These are phyloP conservation scores for Tetracladium maxilliforme DNA, from an alignment of 2,329 filamentous ascomycete genomes.

Conservation along the genomic window DNA sequence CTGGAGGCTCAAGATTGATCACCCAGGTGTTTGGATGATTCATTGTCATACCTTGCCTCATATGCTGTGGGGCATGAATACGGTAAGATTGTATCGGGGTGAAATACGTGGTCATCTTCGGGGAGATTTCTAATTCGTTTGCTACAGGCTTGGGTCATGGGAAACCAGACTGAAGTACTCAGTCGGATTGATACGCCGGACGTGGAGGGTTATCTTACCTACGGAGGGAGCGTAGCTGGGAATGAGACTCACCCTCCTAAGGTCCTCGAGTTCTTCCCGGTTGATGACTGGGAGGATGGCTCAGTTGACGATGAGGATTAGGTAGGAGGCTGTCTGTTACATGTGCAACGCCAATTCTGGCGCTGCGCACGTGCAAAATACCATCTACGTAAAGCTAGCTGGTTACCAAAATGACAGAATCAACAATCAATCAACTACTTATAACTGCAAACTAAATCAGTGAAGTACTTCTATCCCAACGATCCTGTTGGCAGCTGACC, in stretches of 20 bases:
- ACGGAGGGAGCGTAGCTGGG: slow-evolving; percentile 14
- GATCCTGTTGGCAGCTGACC: no score
- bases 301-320: neutral
- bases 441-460: no score
- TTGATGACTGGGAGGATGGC: no score
- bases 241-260: slow-evolving; percentile 12
- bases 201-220: slow-evolving; percentile 15
- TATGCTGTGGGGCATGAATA: slow-evolving; percentile 25
- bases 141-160: slow-evolving; percentile 23
- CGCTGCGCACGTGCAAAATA: no score
- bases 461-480: no score
- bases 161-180: slow-evolving; percentile 11
- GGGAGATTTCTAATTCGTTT: neutral
- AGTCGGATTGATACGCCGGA: slow-evolving; percentile 7
- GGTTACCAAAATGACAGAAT: no score
- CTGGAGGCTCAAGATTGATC: slow-evolving; percentile 29
- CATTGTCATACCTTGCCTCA: slow-evolving; percentile 33
- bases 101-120: neutral
- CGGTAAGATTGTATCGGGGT: slow-evolving; percentile 13
- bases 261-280: slow-evolving; percentile 7
- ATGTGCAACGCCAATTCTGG: no score
- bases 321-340: no score
- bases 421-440: no score
- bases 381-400: no score
- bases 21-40: slow-evolving; percentile 32